Evolutionary conservation across 2,329 filamentous ascomycete genomes (phyloP), one percentile per base, ranked within the genome.

Genomic region (Cladobotryum protrusum): DNA sequence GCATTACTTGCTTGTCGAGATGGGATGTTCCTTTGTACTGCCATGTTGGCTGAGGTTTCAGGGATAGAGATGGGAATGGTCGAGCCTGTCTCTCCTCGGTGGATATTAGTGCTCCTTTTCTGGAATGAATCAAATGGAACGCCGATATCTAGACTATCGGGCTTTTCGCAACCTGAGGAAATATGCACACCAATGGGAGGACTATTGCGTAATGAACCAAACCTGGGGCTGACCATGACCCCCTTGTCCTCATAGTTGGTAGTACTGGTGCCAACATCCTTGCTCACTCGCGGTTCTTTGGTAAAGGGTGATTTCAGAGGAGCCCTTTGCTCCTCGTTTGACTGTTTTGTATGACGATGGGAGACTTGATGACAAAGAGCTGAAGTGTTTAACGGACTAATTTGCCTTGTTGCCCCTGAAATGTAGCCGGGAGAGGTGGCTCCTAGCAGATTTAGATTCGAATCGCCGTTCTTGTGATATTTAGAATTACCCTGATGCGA

Each of bases 181-280:
- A 12, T 14, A n/a, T n/a, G 36, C 2, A 5, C 34, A 4, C 18
- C 15, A 5, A 42, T 14, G 14, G 29, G n/a, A 7, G 34, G 34
- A 4, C 24, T 35, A 8, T 35, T 36, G 11, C 37, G 4, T n/a
- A 35, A 37, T 42, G 43, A 33, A 19, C 34, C 17, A 6, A 40
- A 39, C 6, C 32, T 15, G 8, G 55, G 47, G 13, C 53, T 55
- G 4, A 56, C 54, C 52, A 58, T 58, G 6, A 54, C 44, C 2
- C 56, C 54, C 17, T 58, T 56, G 42, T 63, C 56, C 35, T 58
- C 33, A 36, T 59, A 59, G 15, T 39, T 19, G n/a, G 19, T 19
- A 12, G 48, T 35, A 17, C 44, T 40, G 12, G 37, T 46, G 19
- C 29, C 33, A 9, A 7, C 35, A 29, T 6, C 3, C 34, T 12